Base-by-base conservation (phyloP, 225 moss, liverwort and hornwort species). In the Straminergon stramineum region DNA sequence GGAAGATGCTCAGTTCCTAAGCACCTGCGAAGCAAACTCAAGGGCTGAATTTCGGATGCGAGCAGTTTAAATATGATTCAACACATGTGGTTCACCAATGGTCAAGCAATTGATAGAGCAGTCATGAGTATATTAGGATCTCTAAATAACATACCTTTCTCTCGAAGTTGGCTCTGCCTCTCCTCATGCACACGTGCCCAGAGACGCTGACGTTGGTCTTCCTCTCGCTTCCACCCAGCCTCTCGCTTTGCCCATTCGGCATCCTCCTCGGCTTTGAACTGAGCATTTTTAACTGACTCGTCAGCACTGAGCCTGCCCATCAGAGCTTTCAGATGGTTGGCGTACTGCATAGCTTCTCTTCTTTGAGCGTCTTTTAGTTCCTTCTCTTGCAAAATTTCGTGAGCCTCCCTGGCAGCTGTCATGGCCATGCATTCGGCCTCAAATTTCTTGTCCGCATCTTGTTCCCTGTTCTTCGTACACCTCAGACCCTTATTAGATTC, bases 211-310 rank as follows among this genome's bases (percentile, higher is more conserved):
- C 99, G 94, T 55, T 95, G 94, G 79, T 96, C 97, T 89, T 99
- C 99, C 66, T 95, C 96, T 57, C 95, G 95, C 90, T 96, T 97
- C 97, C 97, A 97, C 53, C 92, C 93, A 60, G 97, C 97, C 88
- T 99, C 99, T 90, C 95, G 90, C 90, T 97, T 99, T 21, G 94
- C 97, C 97, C 97, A 99, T 89, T 99, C 99, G 66, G 95, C 96
- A 92, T 97, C 99, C 90, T 97, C 99, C 83, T 97, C 94, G n/a
- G 96, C 96, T 91, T 96, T 96, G 89, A 97, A 95, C 39, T 95
- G 93, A 14, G 95, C 95, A 88, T 95, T 93, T 35, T 84, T 92
- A 15, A 91, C 73, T 10, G 95, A 91, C 27, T 97, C 95, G 65
- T 97, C 94, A 23, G 93, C 96, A 81, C 51, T 90, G 66, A 96